Base-by-base conservation (phyloP, 2,329 filamentous ascomycete species). In the Ceratocystis cubensis region DNA sequence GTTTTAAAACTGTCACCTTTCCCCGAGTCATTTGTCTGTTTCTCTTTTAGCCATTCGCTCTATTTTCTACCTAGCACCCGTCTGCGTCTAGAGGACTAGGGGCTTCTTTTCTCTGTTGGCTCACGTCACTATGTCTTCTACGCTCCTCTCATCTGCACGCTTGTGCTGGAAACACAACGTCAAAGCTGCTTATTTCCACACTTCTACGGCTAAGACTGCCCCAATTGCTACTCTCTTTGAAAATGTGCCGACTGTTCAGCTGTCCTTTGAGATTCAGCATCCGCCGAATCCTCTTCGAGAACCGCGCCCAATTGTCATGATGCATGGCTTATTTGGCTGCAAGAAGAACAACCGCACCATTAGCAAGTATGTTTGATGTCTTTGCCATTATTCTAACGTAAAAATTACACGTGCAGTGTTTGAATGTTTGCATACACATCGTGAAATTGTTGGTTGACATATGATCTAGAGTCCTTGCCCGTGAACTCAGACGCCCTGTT, bases 301-400 rank as follows among this genome's bases (percentile, higher is more conserved):
- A 65, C 73, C 75, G 67, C 75, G 77, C 48, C 89, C 92, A 1
- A 90, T 97, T 70, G 77, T 97, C 69, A 88, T 97, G 70, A 84
- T 97, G 73, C 93, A 97, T 74, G 93, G 94, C 0, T 80, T 97
- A 10, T 96, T 97, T 73, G 93, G 93, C 22, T 96, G 90, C 46
- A 96, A 95, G 78, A 91, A 90, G 78, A 97, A 97, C 75, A 96
- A 96, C 74, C 82, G 92, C 75, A 89, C 83, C 72, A 94, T 97
- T 69, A 95, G 91, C 87, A 96, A 91, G 93, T 96, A 80, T 75
- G 88, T 78, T 62, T 25, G 6, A 17, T 56, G 8, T 56, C 7
- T 46, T 17, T 5, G 8, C 33, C 33, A 10, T 37, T 37, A 10
- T 37, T 13, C 33, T 1, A 41, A 41, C 37, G 37, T 41, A 41